A percentile compares a stretch with the other conserved stretches of the same genome.
phyloP scores from a whole-genome alignment of 805 yeast species.

The Maudiozyma pseudohumilis region DNA sequence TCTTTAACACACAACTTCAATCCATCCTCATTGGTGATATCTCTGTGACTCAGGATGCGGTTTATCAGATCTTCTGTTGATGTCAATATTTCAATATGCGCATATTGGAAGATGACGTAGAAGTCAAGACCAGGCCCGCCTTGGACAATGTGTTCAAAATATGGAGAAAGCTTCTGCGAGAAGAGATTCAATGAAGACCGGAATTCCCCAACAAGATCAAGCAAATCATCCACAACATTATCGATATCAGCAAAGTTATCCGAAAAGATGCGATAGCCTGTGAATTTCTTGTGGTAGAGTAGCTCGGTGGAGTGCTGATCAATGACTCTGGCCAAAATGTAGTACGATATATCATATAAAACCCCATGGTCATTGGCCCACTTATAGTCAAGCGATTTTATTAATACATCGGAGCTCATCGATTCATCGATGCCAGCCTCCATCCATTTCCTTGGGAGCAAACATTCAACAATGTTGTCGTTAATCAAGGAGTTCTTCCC shows the following conservation, averaged over 20 bases:
- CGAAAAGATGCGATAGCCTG: constrained; percentile 7
- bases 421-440: constrained; percentile 8
- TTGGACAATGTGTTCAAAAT: not conserved
- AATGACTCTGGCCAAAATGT: constrained; percentile 7
- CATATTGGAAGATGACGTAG: not conserved
- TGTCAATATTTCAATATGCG: not conserved
- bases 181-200: not conserved
- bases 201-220: not conserved
- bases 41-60: not conserved
- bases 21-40: not conserved
- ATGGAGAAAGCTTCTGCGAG: not conserved
- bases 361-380: not conserved
- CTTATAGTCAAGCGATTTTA: constrained; percentile 4
- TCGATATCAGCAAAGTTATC: not conserved
- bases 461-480: constrained; percentile 5
- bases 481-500: constrained; percentile 9
- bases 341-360: constrained; percentile 2
- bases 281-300: constrained; percentile 7
- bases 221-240: not conserved
- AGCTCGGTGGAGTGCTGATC: not conserved
- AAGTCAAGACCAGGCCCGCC: not conserved
- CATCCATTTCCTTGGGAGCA: constrained; percentile 10
- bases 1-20: not conserved
- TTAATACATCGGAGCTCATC: constrained; percentile 7
- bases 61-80: not conserved